Conservation (phyloP, 371 early-diverging fungal species). For the Syncephalastrum contaminatum region DNA sequence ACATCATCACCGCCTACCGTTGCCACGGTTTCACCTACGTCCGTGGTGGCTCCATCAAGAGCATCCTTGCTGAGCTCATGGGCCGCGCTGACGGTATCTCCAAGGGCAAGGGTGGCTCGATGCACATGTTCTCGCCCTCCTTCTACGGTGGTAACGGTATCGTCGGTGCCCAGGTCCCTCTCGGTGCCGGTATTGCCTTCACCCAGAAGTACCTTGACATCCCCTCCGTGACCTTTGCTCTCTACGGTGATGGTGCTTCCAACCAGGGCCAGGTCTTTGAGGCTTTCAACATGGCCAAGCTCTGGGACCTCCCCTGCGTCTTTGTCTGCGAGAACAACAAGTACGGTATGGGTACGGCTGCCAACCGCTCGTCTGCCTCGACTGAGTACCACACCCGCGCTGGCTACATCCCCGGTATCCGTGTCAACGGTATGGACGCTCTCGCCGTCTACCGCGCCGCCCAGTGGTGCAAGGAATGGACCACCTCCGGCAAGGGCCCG, state of each 20-base stretch:
- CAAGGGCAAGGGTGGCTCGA: conserved; percentile 99
- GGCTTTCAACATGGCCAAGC: conserved; percentile 99
- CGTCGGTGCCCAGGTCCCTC: conserved; percentile 99
- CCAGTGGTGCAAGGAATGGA: conserved; percentile 84
- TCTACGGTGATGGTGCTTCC: conserved; percentile 99
- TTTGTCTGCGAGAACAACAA: conserved; percentile 99
- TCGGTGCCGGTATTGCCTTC: conserved; percentile 97
- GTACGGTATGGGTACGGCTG: conserved; percentile 99
- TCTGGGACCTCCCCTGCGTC: conserved; percentile 96
- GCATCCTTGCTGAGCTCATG: conserved; percentile 87
- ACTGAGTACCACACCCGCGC: conserved; percentile 96
- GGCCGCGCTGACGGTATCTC: conserved; percentile 91
- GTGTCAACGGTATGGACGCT: conserved; percentile 95
- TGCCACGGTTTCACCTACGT: conserved; percentile 98
- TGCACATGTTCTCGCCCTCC: conserved; percentile 98
- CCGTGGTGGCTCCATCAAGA: conserved; percentile 79
- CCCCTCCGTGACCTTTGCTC: conserved; percentile 81
- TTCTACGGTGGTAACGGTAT: conserved; percentile 99
- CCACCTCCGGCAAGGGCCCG: conserved; percentile 88
- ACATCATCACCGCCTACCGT: conserved; percentile 97
- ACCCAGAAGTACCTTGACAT: conserved; percentile 90
- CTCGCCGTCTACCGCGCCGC: conserved; percentile 89
- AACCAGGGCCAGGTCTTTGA: conserved; percentile 99
- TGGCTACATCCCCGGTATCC: conserved; percentile 92
- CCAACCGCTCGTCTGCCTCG: conserved; percentile 87